Evolutionary conservation across 2,329 filamentous ascomycete genomes (phyloP).

Genomic region (Xylaria sp.): DNA sequence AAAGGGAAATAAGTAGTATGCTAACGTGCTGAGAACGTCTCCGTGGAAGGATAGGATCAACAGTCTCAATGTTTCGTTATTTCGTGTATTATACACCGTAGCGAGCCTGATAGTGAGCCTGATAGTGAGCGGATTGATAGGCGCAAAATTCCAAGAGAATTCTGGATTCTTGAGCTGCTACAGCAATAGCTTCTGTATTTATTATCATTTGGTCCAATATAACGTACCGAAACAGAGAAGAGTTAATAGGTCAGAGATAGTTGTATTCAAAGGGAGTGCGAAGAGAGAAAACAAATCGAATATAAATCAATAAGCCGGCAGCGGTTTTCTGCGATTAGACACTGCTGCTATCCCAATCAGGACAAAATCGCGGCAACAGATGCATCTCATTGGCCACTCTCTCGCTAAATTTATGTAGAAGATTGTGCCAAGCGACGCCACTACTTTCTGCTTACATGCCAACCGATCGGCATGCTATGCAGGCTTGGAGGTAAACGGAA

Average conservation of each 20-base stretch:
- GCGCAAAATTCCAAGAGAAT: too few species aligned
- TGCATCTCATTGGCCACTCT: constrained; percentile 22
- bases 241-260: neutral
- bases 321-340: neutral
- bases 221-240: neutral
- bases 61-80: too few species aligned
- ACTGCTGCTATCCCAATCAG: constrained; percentile 26
- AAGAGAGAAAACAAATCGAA: too few species aligned
- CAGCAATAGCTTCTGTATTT: neutral
- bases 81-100: too few species aligned
- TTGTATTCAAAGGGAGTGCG: too few species aligned
- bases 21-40: neutral
- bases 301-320: too few species aligned
- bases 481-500: neutral
- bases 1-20: neutral
- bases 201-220: too few species aligned
- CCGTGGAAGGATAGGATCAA: neutral
- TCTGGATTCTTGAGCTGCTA: neutral
- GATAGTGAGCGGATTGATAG: too few species aligned
- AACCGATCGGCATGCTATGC: neutral
- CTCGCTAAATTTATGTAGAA: constrained; percentile 31
- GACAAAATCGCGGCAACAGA: constrained; percentile 17
- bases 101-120: too few species aligned
- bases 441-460: neutral
- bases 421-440: constrained; percentile 19